A percentile compares a stretch with the other conserved stretches of the same genome.
phyloP scores from a whole-genome alignment of 2,329 filamentous ascomycete species.

The Pyrenophora graminea region DNA sequence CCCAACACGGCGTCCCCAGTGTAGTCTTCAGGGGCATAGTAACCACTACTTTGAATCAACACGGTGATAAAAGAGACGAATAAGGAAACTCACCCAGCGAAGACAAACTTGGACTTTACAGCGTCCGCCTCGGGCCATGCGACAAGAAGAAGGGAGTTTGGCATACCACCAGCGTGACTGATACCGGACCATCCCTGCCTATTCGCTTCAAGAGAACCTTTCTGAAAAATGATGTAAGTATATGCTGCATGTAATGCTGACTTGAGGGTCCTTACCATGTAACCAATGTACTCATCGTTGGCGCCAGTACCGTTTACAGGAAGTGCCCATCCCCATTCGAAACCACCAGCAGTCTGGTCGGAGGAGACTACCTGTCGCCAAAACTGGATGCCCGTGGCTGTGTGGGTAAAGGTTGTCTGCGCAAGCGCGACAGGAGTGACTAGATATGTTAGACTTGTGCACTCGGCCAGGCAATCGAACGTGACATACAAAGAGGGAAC shows the following conservation, averaged over 20 bases:
- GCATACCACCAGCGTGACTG: slow-evolving; percentile 45
- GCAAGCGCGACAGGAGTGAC: slow-evolving; percentile 33
- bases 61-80: no score
- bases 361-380: slow-evolving; percentile 31
- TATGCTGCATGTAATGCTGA: background rate
- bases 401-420: slow-evolving; percentile 39
- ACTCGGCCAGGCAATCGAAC: background rate
- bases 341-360: slow-evolving; percentile 39
- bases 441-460: slow-evolving; percentile 11
- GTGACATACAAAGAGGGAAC: slow-evolving; percentile 39
- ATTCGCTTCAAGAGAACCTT: slow-evolving; percentile 33
- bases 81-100: slow-evolving; percentile 31
- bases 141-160: slow-evolving; percentile 41
- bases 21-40: slow-evolving; percentile 63
- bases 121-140: slow-evolving; percentile 33
- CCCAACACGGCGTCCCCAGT: slow-evolving; percentile 65
- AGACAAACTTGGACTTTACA: slow-evolving; percentile 42
- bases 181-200: slow-evolving; percentile 45
- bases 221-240: slow-evolving; percentile 24
- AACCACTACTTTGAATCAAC: slow-evolving; percentile 51
- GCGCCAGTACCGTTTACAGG: slow-evolving; percentile 26
- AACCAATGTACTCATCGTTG: slow-evolving; percentile 46
- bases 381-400: slow-evolving; percentile 40
- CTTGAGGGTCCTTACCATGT: slow-evolving; percentile 31
- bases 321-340: slow-evolving; percentile 43